Base-by-base conservation (phyloP, 2,329 filamentous ascomycete genomes). In the Didymella pomorum region DNA sequence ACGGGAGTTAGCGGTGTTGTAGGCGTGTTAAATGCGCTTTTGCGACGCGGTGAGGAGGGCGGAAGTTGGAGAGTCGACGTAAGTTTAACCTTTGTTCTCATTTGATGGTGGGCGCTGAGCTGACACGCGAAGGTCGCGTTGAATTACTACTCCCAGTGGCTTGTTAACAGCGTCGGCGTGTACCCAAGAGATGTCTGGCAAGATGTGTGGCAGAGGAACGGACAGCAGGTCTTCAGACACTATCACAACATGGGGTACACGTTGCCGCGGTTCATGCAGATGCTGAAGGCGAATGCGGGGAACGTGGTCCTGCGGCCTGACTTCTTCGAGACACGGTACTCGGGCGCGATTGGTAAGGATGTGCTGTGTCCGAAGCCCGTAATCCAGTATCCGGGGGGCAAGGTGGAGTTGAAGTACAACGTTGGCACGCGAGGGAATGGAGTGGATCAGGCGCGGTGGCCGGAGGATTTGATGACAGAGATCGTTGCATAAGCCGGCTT, bases 371-470 rank as follows among this genome's bases (percentile, higher is more conserved):
- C 81, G 8, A 82, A 81, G 61, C 82, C 82, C 0, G 70, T 84
- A 7, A 72, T 80, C 7, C 69, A 74, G 41, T 84, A 66, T 46
- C 67, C 69, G 1, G 56, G 64, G 1, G 66, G 63, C 0, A 62
- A 54, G 18, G 71, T 73, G 9, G 37, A 79, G 47, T 68, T 81
- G 44, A 71, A 73, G 28, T 85, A 77, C 63, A 80, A 83, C 58
- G 74, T 85, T 18, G 81, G 82, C 2, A 83, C 82, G 3, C 75
- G 83, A 63, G 75, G 76, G 8, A 85, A 85, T 68, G 82, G 82
- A 1, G 72, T 80, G 3, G 83, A 85, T 67, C 60, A 76, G 63
- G 69, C 82, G 4, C 68, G 64, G 37, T 86, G 83, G 82, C 83
- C 83, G 8, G 66, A 76, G 11, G 74, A 83, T 70, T 62, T 81